Evolutionary conservation across 768 basidiomycete genomes (phyloP).

Genomic region (Russula sp.): DNA sequence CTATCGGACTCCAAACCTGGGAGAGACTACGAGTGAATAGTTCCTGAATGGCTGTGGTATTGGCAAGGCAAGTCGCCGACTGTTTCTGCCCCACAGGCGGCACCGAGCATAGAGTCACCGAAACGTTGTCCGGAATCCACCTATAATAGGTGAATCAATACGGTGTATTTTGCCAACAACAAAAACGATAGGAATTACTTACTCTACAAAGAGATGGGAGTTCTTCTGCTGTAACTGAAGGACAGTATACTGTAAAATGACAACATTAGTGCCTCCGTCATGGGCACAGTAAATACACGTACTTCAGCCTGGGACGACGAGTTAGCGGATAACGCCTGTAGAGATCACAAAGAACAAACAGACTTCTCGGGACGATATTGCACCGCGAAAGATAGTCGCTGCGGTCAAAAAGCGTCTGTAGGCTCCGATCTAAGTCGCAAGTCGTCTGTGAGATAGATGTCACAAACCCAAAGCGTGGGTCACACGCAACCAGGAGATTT

Average conservation of each 20-base stretch:
- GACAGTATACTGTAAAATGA: constrained; percentile 49
- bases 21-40: constrained; percentile 67
- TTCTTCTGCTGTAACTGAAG: constrained; percentile 69
- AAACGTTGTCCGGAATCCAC: constrained; percentile 90
- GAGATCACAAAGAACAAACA: constrained; percentile 28
- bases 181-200: constrained; percentile 40
- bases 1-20: constrained; percentile 36
- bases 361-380: constrained; percentile 75
- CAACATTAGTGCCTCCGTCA: constrained; percentile 9
- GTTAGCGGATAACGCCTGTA: constrained; percentile 26
- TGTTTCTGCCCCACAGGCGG: constrained; percentile 75
- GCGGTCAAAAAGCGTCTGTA: constrained; percentile 77
- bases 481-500: constrained; percentile 76
- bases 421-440: not conserved
- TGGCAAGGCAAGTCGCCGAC: constrained; percentile 65
- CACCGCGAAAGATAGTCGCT: constrained; percentile 81
- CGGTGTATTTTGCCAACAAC: not conserved
- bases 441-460: not conserved
- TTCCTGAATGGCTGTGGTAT: constrained; percentile 82
- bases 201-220: constrained; percentile 76
- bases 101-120: constrained; percentile 73
- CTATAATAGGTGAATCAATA: constrained; percentile 30
- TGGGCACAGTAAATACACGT: constrained; percentile 16
- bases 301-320: constrained; percentile 26
- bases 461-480: constrained; percentile 67